Evolutionary conservation across 495 filamentous ascomycete genomes (phyloP).

Genomic region (Neurospora sp.): DNA sequence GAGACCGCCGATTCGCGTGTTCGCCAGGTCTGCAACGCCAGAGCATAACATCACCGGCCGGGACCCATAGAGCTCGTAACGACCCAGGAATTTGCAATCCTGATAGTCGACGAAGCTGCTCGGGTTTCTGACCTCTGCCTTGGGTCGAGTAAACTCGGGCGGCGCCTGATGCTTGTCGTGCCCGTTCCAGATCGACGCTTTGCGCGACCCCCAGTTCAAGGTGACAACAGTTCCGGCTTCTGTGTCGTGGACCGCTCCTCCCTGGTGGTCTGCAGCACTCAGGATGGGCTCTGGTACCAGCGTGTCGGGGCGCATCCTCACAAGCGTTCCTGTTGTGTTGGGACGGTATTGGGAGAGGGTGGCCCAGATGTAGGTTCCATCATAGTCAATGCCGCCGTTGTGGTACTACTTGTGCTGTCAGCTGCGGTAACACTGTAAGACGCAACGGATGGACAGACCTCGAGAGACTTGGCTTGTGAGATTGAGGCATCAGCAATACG

Average conservation of each 20-base stretch:
- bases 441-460: conserved; percentile 1
- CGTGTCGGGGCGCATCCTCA: conserved; percentile 20
- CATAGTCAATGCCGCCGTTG: conserved; percentile 29
- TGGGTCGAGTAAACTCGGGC: conserved; percentile 18
- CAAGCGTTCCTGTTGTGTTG: conserved; percentile 26
- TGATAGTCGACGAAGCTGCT: conserved; percentile 28
- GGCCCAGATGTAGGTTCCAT: conserved; percentile 29
- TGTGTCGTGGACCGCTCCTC: conserved; percentile 24
- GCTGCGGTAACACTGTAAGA: not conserved
- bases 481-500: conserved; percentile 27
- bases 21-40: conserved; percentile 19
- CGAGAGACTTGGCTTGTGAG: conserved; percentile 14
- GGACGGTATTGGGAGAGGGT: conserved; percentile 28
- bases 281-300: conserved; percentile 18
- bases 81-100: conserved; percentile 31
- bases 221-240: conserved; percentile 19
- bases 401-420: conserved; percentile 15
- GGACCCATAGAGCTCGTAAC: conserved; percentile 8
- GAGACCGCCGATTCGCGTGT: conserved; percentile 21
- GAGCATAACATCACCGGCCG: conserved; percentile 28
- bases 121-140: conserved; percentile 10
- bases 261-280: conserved; percentile 23
- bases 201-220: conserved; percentile 26
- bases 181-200: conserved; percentile 21
- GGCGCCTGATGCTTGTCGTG: conserved; percentile 10